Evolutionary conservation across 441 rosid species (phyloP).

Genomic region (Lepidium campestre): DNA sequence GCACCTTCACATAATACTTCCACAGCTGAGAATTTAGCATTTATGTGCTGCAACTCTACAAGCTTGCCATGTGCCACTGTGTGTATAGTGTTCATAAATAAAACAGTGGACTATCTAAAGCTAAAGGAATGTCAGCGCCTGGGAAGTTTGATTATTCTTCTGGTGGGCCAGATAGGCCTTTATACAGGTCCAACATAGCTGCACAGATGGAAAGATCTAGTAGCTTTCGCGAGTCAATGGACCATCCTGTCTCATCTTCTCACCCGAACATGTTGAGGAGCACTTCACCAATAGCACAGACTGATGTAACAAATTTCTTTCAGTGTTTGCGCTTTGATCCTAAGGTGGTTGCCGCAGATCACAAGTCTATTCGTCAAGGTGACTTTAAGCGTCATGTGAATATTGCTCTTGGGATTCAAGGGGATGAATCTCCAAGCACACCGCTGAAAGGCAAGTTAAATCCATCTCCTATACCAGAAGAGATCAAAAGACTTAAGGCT

Average conservation of each 20-base stretch:
- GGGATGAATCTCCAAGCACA: conserved; percentile 64
- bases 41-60: conserved; percentile 44
- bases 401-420: conserved; percentile 73
- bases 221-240: conserved; percentile 80
- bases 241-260: conserved; percentile 67
- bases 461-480: conserved; percentile 62
- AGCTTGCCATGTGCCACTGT: conserved; percentile 69
- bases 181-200: conserved; percentile 78
- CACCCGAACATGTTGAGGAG: conserved; percentile 65
- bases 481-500: conserved; percentile 65
- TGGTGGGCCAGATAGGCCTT: conserved; percentile 77
- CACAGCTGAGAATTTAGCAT: conserved; percentile 39
- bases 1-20: conserved; percentile 16
- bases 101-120: conserved; percentile 44
- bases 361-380: conserved; percentile 72
- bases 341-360: conserved; percentile 69
- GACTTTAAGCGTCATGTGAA: conserved; percentile 64
- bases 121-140: conserved; percentile 76
- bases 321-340: conserved; percentile 72
- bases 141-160: conserved; percentile 87
- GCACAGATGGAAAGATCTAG: conserved; percentile 80
- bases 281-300: conserved; percentile 53
- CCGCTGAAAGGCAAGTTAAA: conserved; percentile 56
- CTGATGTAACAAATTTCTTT: conserved; percentile 70
- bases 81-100: conserved; percentile 40